Evolutionary conservation across 1,139 yeast species (phyloP).

Genomic region (Pichia sp.): DNA sequence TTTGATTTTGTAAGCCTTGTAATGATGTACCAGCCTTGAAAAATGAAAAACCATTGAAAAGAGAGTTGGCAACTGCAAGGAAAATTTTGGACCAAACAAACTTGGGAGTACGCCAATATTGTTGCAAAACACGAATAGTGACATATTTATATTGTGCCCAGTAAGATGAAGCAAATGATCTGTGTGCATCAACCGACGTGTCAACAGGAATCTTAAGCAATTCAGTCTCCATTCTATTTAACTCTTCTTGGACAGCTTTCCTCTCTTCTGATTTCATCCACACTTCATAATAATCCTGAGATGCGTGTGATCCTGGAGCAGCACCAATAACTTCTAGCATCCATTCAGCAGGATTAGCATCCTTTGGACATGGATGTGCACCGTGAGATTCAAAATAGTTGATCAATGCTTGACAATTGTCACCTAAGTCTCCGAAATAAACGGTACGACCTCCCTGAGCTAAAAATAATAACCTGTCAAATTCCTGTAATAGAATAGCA

Average conservation of each 20-base stretch:
- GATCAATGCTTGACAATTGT: conserved; percentile 41
- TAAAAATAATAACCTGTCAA: conserved; percentile 44
- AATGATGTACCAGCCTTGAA: conserved; percentile 55
- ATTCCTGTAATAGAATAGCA: conserved; percentile 47
- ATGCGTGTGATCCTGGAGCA: conserved; percentile 47
- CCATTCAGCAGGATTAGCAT: conserved; percentile 64
- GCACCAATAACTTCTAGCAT: conserved; percentile 61
- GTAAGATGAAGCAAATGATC: conserved; percentile 46
- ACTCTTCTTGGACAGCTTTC: conserved; percentile 21
- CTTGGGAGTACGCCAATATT: conserved; percentile 70
- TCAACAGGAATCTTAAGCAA: conserved; percentile 16
- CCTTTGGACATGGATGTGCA: conserved; percentile 37
- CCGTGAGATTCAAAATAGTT: conserved; percentile 46
- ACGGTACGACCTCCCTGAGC: conserved; percentile 58
- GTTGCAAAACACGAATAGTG: conserved; percentile 48
- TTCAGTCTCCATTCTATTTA: conserved; percentile 26
- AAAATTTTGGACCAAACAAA: conserved; percentile 62
- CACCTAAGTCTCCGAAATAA: conserved; percentile 62
- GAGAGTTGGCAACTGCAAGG: conserved; percentile 41
- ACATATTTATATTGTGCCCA: conserved; percentile 46
- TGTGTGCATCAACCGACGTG: conserved; percentile 29
- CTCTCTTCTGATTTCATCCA: conserved; percentile 39
- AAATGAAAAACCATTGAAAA: conserved; percentile 72
- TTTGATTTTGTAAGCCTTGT: conserved; percentile 57
- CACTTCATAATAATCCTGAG: conserved; percentile 40